A percentile compares a stretch with the other conserved stretches of the same genome.
These are phyloP conservation scores for Podaxis mareebaensis DNA, from an alignment of 768 basidiomycete species.

Conservation along the genomic window DNA sequence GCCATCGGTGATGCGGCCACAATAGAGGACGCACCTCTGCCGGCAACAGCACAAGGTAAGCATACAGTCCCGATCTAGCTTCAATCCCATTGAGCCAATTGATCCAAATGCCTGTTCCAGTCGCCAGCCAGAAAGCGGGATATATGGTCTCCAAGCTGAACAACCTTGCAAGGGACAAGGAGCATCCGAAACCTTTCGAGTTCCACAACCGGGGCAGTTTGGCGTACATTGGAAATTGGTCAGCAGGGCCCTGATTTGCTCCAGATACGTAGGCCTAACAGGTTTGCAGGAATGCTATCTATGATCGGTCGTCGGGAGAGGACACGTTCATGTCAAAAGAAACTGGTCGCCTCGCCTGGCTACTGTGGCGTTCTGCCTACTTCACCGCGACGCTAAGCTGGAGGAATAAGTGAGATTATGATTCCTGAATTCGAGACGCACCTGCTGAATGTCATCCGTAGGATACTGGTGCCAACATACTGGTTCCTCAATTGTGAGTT, in stretches of 20 bases:
- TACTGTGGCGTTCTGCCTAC: constrained; percentile 81
- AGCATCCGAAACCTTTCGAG: constrained; percentile 53
- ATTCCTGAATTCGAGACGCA: neutral
- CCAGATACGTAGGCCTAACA: constrained; percentile 6
- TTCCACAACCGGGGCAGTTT: constrained; percentile 76
- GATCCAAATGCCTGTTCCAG: constrained; percentile 32
- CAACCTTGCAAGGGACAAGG: constrained; percentile 51
- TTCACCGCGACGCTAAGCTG: constrained; percentile 74
- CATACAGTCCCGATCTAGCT: neutral
- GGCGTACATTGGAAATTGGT: constrained; percentile 82
- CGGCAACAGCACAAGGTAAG: constrained; percentile 83
- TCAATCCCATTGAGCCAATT: constrained; percentile 1
- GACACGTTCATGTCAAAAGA: constrained; percentile 57
- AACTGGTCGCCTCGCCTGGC: constrained; percentile 70
- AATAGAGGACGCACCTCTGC: constrained; percentile 57
- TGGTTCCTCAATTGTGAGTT: constrained; percentile 72
- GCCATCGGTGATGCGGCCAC: constrained; percentile 80
- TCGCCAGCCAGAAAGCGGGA: constrained; percentile 75
- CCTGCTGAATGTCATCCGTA: constrained; percentile 23
- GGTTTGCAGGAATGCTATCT: constrained; percentile 69
- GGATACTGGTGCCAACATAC: constrained; percentile 67
- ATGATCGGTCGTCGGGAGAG: constrained; percentile 56
- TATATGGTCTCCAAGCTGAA: constrained; percentile 71
- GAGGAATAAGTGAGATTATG: constrained; percentile 60
- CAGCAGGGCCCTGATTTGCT: constrained; percentile 22